Evolutionary conservation across 352 stramenopile species (phyloP).

Genomic region (Pythium grandisporangium): DNA sequence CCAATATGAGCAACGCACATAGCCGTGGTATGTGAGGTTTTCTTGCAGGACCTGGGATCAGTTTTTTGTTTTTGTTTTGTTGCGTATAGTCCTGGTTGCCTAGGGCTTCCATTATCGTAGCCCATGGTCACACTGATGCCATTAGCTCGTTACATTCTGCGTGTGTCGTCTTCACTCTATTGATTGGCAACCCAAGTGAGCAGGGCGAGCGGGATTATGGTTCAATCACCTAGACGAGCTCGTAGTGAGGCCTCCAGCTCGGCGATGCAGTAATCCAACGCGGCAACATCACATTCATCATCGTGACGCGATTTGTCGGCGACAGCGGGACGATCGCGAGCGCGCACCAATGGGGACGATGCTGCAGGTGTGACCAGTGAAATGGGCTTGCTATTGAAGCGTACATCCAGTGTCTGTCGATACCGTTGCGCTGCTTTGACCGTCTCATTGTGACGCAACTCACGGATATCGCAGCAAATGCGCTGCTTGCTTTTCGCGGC

Average conservation of each 20-base stretch:
- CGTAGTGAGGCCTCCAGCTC: constrained; percentile 8
- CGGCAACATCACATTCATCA: not conserved
- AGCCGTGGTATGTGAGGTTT: too few species aligned
- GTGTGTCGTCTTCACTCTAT: too few species aligned
- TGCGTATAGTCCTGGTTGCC: too few species aligned
- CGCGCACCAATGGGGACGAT: not conserved
- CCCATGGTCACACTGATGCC: too few species aligned
- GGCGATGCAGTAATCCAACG: constrained; percentile 3
- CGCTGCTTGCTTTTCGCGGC: constrained; percentile 15
- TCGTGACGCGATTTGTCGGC: not conserved
- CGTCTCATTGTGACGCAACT: constrained; percentile 25
- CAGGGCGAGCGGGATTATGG: not conserved
- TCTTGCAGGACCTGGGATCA: too few species aligned
- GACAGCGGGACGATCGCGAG: not conserved
- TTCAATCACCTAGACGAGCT: constrained; percentile 1
- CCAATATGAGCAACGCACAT: too few species aligned
- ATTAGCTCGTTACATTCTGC: too few species aligned
- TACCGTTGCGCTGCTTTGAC: constrained; percentile 39
- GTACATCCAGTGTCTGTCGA: constrained; percentile 17
- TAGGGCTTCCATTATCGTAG: too few species aligned
- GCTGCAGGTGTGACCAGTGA: too few species aligned
- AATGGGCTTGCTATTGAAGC: constrained; percentile 11
- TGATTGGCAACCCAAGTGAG: too few species aligned
- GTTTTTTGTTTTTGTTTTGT: too few species aligned
- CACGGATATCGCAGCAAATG: constrained; percentile 40